Evolutionary conservation across 2,329 filamentous ascomycete genomes (phyloP).

Genomic region (Cladosporium sp.): DNA sequence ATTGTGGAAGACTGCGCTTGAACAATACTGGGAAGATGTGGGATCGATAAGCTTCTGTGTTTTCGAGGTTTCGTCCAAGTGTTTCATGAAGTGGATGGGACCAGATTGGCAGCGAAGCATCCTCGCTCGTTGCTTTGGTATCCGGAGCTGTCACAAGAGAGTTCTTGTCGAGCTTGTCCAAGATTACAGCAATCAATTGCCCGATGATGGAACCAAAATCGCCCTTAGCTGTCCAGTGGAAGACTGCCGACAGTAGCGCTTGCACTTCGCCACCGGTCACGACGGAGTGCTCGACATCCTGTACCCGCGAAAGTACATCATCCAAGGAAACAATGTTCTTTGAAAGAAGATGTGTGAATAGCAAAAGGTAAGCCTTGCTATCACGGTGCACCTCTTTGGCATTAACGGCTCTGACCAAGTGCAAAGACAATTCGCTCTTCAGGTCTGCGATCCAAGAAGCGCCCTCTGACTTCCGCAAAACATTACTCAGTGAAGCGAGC

Average conservation of each 20-base stretch:
- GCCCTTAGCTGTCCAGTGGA: constrained; percentile 31
- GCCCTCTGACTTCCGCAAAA: constrained; percentile 28
- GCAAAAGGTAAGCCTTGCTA: constrained; percentile 65
- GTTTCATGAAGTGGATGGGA: constrained; percentile 18
- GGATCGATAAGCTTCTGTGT: constrained; percentile 37
- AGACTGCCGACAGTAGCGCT: constrained; percentile 16
- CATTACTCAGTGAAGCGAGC: constrained; percentile 36
- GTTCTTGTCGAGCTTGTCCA: constrained; percentile 26
- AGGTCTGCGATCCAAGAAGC: background rate
- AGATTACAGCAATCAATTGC: constrained; percentile 25
- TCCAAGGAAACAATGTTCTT: constrained; percentile 51
- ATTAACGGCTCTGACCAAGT: constrained; percentile 21
- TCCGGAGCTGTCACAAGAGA: background rate
- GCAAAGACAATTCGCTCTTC: constrained; percentile 16
- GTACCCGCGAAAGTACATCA: background rate
- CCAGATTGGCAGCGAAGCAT: constrained; percentile 18
- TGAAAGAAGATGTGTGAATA: constrained; percentile 59
- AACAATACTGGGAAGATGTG: constrained; percentile 47
- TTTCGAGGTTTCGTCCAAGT: constrained; percentile 29
- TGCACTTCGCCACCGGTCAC: constrained; percentile 1
- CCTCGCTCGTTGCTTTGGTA: background rate
- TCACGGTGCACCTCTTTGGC: constrained; percentile 12
- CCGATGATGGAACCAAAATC: constrained; percentile 31
- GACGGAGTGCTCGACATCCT: background rate
- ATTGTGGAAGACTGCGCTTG: constrained; percentile 36